Evolutionary conservation across 352 stramenopile species (phyloP).

Genomic region (Phytophthora kernoviae): DNA sequence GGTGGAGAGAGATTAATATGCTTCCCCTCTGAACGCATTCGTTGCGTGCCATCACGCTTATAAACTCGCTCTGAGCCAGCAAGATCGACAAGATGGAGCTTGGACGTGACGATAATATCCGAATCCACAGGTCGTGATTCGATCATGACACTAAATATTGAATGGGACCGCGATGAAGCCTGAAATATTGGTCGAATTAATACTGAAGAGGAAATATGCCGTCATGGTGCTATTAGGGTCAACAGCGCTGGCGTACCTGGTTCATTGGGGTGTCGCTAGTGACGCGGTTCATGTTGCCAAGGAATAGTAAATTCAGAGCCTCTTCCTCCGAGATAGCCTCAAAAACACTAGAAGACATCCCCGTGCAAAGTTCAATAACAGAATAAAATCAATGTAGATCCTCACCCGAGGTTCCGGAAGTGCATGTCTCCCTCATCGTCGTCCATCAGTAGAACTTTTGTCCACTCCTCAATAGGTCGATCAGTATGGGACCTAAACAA

Average conservation of each 20-base stretch:
- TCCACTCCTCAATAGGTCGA: slow-evolving; percentile 78
- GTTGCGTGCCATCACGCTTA: slow-evolving; percentile 90
- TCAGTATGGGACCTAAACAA: slow-evolving; percentile 64
- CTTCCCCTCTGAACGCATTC: slow-evolving; percentile 93
- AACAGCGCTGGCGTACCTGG: slow-evolving; percentile 43
- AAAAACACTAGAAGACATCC: slow-evolving; percentile 52
- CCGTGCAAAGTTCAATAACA: neutral
- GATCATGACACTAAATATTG: slow-evolving; percentile 96
- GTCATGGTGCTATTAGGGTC: neutral
- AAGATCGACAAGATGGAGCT: slow-evolving; percentile 95
- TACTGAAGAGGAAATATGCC: neutral
- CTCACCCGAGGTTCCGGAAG: slow-evolving; percentile 75
- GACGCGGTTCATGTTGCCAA: slow-evolving; percentile 96
- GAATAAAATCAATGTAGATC: neutral
- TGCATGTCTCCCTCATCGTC: slow-evolving; percentile 83
- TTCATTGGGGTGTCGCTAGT: slow-evolving; percentile 98
- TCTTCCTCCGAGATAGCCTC: slow-evolving; percentile 91
- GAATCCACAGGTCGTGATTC: slow-evolving; percentile 79
- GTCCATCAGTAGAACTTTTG: slow-evolving; percentile 79
- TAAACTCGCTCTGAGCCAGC: slow-evolving; percentile 96
- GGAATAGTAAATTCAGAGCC: slow-evolving; percentile 95
- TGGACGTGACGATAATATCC: slow-evolving; percentile 84
- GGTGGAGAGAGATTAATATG: slow-evolving; percentile 97
- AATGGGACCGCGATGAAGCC: slow-evolving; percentile 94
- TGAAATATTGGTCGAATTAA: slow-evolving; percentile 8